These are phyloP conservation scores for Aspergillus saccharolyticus DNA, from an alignment of 495 filamentous ascomycete genomes.

Conservation along the genomic window DNA sequence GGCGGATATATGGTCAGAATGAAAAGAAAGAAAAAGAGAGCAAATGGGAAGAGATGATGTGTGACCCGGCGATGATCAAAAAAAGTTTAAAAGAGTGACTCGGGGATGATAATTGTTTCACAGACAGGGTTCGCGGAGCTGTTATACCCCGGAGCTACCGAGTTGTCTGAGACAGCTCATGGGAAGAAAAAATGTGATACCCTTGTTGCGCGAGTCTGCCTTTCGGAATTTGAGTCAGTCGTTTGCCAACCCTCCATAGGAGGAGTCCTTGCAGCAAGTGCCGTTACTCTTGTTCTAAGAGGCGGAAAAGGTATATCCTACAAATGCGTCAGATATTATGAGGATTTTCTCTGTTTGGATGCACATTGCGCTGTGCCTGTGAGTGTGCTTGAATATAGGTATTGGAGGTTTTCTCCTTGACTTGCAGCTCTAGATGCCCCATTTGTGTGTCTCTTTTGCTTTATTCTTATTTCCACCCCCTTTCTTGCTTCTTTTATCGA, in stretches of 20 bases:
- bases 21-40: slow-evolving; percentile 3
- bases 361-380: slow-evolving; percentile 23
- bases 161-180: slow-evolving; percentile 46
- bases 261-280: slow-evolving; percentile 28
- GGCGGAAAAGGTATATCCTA: slow-evolving; percentile 20
- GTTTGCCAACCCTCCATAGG: slow-evolving; percentile 34
- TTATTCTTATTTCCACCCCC: slow-evolving; percentile 2
- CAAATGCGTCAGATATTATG: slow-evolving; percentile 33
- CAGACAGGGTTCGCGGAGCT: slow-evolving; percentile 29
- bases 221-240: slow-evolving; percentile 38
- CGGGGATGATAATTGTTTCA: slow-evolving; percentile 32
- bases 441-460: slow-evolving; percentile 20
- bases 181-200: slow-evolving; percentile 48
- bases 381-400: slow-evolving; percentile 28
- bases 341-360: slow-evolving; percentile 27
- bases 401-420: slow-evolving; percentile 28
- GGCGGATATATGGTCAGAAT: background rate
- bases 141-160: slow-evolving; percentile 42
- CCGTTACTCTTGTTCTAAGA: slow-evolving; percentile 24
- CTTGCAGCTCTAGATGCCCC: slow-evolving; percentile 38
- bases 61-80: slow-evolving; percentile 25
- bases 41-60: slow-evolving; percentile 11
- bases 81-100: slow-evolving; percentile 27
- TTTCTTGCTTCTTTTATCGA: background rate
- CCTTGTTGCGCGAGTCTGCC: slow-evolving; percentile 46